A percentile compares a stretch with the other conserved stretches of the same genome.
phyloP scores from a whole-genome alignment of 202 grass and related monocot genomes.

The Zizania palustris region DNA sequence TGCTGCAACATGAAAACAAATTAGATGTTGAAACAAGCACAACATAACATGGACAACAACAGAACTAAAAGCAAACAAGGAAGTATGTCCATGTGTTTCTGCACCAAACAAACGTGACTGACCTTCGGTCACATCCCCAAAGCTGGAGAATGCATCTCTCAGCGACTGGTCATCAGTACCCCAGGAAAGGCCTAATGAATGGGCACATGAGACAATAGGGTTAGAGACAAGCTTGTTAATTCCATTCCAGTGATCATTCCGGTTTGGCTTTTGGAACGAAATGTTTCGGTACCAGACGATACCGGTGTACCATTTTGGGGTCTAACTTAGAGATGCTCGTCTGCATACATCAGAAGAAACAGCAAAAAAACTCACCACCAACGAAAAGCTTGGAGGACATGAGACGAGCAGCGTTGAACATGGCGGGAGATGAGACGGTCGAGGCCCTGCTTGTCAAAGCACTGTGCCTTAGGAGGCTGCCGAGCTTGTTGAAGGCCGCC shows the following conservation, averaged over 20 bases:
- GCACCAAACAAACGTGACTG: not conserved
- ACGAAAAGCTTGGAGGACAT: slow-evolving; percentile 84
- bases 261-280: no score
- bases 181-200: slow-evolving; percentile 64
- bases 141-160: slow-evolving; percentile 59
- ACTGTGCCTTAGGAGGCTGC: slow-evolving; percentile 64
- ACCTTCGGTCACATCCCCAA: slow-evolving; percentile 80
- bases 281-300: no score
- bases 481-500: slow-evolving; percentile 79
- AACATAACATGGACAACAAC: not conserved
- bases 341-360: not conserved
- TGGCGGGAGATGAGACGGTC: slow-evolving; percentile 21
- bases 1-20: slow-evolving; percentile 44
- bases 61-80: not conserved
- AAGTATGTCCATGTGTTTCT: not conserved
- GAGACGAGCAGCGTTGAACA: slow-evolving; percentile 61
- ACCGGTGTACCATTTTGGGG: no score
- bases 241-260: no score
- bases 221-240: no score
- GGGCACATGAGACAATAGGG: not conserved
- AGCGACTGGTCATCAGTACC: slow-evolving; percentile 51
- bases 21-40: not conserved
- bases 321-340: not conserved
- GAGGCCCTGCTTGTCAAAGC: slow-evolving; percentile 33
- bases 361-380: slow-evolving; percentile 55